phyloP scores from a whole-genome alignment of 805 yeast genomes.

The Wickerhamiella lipophila region DNA sequence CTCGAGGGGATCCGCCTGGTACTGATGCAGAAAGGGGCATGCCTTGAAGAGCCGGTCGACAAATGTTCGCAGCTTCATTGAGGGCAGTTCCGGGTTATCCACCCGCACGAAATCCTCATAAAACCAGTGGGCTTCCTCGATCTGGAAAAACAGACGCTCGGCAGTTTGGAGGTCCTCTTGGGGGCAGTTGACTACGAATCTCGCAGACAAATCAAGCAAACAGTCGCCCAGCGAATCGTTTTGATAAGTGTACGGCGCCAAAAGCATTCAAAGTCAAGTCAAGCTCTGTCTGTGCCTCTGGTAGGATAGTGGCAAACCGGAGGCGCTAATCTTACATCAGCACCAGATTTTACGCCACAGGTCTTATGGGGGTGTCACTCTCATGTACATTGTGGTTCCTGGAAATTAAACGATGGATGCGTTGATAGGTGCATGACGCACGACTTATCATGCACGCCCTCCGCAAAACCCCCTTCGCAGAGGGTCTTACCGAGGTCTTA shows the following conservation, averaged over 20 bases:
- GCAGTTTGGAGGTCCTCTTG: conserved; percentile 74
- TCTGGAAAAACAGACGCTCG: conserved; percentile 76
- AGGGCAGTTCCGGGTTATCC: conserved; percentile 62
- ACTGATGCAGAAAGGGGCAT: conserved; percentile 36
- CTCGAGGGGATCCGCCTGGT: conserved; percentile 31
- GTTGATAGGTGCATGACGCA: too few relatives aligned
- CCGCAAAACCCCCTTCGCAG: too few relatives aligned
- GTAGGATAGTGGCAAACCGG: too few relatives aligned
- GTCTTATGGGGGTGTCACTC: too few relatives aligned
- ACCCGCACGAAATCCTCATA: conserved; percentile 72
- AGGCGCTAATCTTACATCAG: too few relatives aligned
- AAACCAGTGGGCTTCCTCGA: conserved; percentile 98
- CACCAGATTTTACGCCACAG: too few relatives aligned
- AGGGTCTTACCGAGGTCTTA: too few relatives aligned
- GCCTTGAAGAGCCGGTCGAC: conserved; percentile 67
- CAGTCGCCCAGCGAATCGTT: conserved; percentile 20
- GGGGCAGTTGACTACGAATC: conserved; percentile 87
- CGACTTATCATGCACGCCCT: background rate
- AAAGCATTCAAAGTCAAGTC: conserved; percentile 4
- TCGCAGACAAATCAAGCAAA: conserved; percentile 55
- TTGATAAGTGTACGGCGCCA: conserved; percentile 14
- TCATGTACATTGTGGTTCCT: too few relatives aligned
- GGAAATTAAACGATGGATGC: too few relatives aligned
- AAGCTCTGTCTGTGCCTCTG: too few relatives aligned
- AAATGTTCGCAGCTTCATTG: conserved; percentile 63